A percentile compares a stretch with the other conserved stretches of the same genome.
phyloP scores from a whole-genome alignment of 2,329 filamentous ascomycete species.

The Lasiodiplodia sp. region DNA sequence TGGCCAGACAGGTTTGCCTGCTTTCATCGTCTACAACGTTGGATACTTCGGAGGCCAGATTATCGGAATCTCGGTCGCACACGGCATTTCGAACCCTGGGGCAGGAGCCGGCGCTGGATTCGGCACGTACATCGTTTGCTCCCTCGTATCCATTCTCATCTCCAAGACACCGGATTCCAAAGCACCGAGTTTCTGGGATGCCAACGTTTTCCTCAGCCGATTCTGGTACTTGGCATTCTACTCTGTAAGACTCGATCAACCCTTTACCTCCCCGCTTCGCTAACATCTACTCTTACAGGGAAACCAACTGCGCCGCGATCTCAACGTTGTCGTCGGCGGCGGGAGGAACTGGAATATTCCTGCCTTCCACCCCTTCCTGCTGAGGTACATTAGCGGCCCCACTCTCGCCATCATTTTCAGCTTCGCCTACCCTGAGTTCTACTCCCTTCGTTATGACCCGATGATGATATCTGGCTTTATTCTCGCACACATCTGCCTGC shows the following conservation, averaged over 20 bases:
- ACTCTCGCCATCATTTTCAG: conserved; percentile 45
- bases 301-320: conserved; percentile 63
- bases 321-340: conserved; percentile 61
- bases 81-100: conserved; percentile 51
- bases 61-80: conserved; percentile 59
- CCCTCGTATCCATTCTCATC: conserved; percentile 50
- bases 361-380: conserved; percentile 57
- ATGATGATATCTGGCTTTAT: conserved; percentile 48
- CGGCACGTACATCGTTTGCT: conserved; percentile 58
- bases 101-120: conserved; percentile 61
- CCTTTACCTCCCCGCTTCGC: neutral
- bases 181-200: conserved; percentile 54
- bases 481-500: conserved; percentile 48
- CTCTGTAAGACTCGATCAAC: conserved; percentile 55
- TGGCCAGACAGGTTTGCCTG: conserved; percentile 52
- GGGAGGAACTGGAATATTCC: conserved; percentile 66
- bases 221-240: conserved; percentile 66
- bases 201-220: conserved; percentile 47
- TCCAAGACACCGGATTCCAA: conserved; percentile 52
- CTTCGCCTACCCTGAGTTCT: conserved; percentile 45
- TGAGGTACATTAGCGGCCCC: conserved; percentile 47
- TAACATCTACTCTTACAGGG: conserved; percentile 47
- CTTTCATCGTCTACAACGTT: conserved; percentile 57
- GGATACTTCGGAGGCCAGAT: conserved; percentile 64
- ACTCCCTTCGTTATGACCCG: conserved; percentile 41